Evolutionary conservation across 169 alveolate genomes (phyloP).

Genomic region (Cryptosporidium parvum): DNA sequence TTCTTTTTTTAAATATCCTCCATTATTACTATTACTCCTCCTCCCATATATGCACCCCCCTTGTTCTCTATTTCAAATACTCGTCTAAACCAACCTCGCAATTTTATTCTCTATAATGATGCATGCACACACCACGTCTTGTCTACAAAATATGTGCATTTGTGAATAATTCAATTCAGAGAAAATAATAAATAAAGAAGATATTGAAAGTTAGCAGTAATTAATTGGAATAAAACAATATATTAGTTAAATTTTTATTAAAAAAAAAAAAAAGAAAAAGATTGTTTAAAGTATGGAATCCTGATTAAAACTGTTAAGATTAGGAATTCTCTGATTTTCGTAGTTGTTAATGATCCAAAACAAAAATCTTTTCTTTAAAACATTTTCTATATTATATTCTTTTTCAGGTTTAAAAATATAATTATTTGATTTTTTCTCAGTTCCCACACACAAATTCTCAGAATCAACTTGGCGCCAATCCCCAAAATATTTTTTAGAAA

Average conservation of each 20-base stretch:
- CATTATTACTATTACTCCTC: background rate
- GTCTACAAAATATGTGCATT: background rate
- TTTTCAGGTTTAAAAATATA: background rate
- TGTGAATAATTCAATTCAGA: background rate
- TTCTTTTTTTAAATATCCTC: background rate
- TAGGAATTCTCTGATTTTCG: constrained; percentile 26
- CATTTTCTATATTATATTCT: background rate
- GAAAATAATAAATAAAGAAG: background rate
- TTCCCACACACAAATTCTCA: background rate
- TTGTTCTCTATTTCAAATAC: background rate
- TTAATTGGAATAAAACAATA: background rate
- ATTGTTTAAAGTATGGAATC: background rate
- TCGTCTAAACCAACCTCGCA: too few species aligned
- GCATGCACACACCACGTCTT: background rate
- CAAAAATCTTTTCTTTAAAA: constrained; percentile 15
- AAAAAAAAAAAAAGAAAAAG: background rate
- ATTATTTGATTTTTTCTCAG: background rate
- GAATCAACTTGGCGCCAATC: background rate
- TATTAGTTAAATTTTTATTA: too few species aligned
- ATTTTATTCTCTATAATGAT: background rate
- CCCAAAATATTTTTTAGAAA: constrained; percentile 3
- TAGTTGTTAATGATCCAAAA: constrained; percentile 37
- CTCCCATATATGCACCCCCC: background rate
- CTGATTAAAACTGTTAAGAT: background rate
- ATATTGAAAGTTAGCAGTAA: background rate